A percentile compares a stretch with the other conserved stretches of the same genome.
Evolutionary conservation across 2,329 filamentous ascomycete genomes (phyloP).

Genomic region (Septoria linicola): DNA sequence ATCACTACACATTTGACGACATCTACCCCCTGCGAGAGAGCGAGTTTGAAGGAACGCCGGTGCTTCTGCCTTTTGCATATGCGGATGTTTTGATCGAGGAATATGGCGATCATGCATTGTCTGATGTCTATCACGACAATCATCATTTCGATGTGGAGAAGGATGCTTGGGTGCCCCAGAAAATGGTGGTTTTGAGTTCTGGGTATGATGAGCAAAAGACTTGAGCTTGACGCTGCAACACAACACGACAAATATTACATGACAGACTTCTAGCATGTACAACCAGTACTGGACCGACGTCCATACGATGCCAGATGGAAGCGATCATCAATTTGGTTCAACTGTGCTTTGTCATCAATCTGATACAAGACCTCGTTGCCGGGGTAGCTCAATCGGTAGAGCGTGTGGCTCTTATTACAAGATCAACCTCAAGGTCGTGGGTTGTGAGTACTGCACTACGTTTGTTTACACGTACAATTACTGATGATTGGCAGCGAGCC

Average conservation of each 20-base stretch:
- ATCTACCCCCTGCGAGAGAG: constrained; percentile 59
- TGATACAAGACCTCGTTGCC: constrained; percentile 32
- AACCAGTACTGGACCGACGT: not conserved
- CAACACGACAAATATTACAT: too few relatives aligned
- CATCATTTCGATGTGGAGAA: constrained; percentile 42
- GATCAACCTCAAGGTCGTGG: constrained; percentile 30
- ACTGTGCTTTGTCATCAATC: not conserved
- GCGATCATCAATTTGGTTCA: too few relatives aligned
- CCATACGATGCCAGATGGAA: too few relatives aligned
- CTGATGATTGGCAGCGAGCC: too few relatives aligned
- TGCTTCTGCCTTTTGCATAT: constrained; percentile 59
- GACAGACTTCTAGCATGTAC: not conserved
- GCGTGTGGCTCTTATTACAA: constrained; percentile 37
- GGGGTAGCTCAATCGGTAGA: constrained; percentile 55
- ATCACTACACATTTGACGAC: constrained; percentile 53
- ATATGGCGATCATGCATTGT: constrained; percentile 53
- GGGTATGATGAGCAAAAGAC: constrained; percentile 10
- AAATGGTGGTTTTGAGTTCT: constrained; percentile 14
- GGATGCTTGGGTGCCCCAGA: constrained; percentile 34
- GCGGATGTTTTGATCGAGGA: constrained; percentile 54
- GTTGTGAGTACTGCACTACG: too few relatives aligned
- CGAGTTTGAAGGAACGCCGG: constrained; percentile 54
- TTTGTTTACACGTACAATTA: too few relatives aligned
- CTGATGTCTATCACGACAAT: constrained; percentile 47
- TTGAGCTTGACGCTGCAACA: too few relatives aligned